Evolutionary conservation across 2,329 filamentous ascomycete species (phyloP).

Genomic region (Hymenotorrendiella dingleyae): DNA sequence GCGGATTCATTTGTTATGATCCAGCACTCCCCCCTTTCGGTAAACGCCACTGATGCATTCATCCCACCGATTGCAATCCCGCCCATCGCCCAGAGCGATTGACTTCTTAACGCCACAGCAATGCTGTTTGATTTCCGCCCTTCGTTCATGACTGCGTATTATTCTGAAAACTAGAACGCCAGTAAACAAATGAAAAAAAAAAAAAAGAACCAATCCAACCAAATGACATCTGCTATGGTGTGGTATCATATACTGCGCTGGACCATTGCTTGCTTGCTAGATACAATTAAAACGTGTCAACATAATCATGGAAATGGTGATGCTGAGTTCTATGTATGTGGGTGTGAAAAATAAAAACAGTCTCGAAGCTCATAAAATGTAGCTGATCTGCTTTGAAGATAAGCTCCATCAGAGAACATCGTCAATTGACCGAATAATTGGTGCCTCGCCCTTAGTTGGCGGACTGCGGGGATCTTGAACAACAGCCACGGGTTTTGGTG

Average conservation of each 20-base stretch:
- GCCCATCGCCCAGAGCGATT: not conserved
- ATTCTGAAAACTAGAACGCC: slow-evolving; percentile 5
- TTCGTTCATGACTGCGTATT: slow-evolving; percentile 8
- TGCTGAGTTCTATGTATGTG: slow-evolving; percentile 1
- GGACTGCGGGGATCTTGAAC: slow-evolving; percentile 65
- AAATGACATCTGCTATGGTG: slow-evolving; percentile 3
- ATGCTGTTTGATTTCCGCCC: slow-evolving; percentile 4
- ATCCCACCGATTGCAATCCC: not conserved
- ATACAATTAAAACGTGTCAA: slow-evolving; percentile 2
- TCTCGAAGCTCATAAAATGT: not conserved
- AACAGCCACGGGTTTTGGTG: slow-evolving; percentile 28
- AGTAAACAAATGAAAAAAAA: not conserved
- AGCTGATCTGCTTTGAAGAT: not conserved
- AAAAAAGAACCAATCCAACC: slow-evolving; percentile 1
- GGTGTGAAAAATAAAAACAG: not conserved
- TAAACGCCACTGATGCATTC: not conserved
- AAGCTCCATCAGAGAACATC: slow-evolving; percentile 55
- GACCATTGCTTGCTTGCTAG: slow-evolving; percentile 3
- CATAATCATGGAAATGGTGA: slow-evolving; percentile 4
- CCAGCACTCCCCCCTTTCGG: not conserved
- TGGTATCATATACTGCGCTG: slow-evolving; percentile 2
- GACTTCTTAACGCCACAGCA: slow-evolving; percentile 4
- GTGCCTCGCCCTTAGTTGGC: slow-evolving; percentile 65
- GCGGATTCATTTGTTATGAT: not conserved
- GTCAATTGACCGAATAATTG: slow-evolving; percentile 73